phyloP scores from a whole-genome alignment of 2,329 filamentous ascomycete species.

The Colletotrichum lindemuthianum region DNA sequence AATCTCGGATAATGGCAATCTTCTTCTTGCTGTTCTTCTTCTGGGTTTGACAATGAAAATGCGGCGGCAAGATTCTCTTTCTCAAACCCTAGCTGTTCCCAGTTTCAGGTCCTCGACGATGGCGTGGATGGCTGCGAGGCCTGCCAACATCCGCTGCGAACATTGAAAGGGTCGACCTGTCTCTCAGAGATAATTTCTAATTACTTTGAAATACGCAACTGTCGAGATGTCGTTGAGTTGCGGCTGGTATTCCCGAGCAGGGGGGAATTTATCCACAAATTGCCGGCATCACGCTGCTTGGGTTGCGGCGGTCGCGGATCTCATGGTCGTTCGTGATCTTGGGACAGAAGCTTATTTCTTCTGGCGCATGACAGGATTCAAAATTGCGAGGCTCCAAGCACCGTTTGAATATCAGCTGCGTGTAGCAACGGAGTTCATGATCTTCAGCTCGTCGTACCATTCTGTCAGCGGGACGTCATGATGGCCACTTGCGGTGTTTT shows the following conservation, averaged over 20 bases:
- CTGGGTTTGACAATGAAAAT: not conserved
- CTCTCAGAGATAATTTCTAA: not conserved
- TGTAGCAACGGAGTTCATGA: too few species aligned
- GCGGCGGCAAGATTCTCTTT: too few species aligned
- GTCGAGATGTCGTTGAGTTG: slow-evolving; percentile 21
- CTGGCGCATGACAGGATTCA: not conserved
- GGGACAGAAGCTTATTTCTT: slow-evolving; percentile 17
- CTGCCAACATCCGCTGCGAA: not conserved
- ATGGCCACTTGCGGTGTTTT: not conserved
- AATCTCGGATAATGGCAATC: slow-evolving; percentile 10
- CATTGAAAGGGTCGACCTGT: not conserved
- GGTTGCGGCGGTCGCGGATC: slow-evolving; percentile 4
- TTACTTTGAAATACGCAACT: not conserved
- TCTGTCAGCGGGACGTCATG: not conserved
- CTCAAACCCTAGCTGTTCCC: too few species aligned
- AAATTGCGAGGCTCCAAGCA: too few species aligned
- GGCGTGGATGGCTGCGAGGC: not conserved
- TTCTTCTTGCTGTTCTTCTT: not conserved
- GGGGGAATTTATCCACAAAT: slow-evolving; percentile 23
- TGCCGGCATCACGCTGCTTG: slow-evolving; percentile 22
- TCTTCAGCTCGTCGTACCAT: not conserved
- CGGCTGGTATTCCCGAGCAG: slow-evolving; percentile 20
- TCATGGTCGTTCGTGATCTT: slow-evolving; percentile 19
- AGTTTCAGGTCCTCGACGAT: too few species aligned
- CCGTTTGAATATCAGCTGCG: too few species aligned